phyloP scores from a whole-genome alignment of 2,329 filamentous ascomycete species.

The Biscogniauxia sp. region DNA sequence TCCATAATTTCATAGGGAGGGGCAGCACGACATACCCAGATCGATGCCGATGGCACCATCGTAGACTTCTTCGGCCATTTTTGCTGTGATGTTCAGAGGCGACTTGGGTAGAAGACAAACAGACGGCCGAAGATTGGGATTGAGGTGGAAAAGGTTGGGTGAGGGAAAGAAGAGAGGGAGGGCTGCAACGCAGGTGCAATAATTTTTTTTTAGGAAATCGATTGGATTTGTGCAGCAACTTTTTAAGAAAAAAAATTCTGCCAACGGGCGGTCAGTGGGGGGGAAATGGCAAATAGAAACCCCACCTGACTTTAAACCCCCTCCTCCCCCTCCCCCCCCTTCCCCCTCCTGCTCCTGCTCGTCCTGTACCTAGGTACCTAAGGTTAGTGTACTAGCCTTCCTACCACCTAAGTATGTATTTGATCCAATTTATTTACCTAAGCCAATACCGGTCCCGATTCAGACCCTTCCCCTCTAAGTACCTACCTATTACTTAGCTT shows the following conservation, averaged over 20 bases:
- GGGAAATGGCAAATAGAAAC: conserved; percentile 9
- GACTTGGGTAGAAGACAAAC: conserved; percentile 8
- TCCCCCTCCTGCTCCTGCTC: neutral
- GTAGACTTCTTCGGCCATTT: conserved; percentile 97
- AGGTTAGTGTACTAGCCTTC: no score
- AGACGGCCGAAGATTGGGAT: conserved; percentile 20
- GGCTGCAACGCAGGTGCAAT: conserved; percentile 10
- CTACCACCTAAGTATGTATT: no score
- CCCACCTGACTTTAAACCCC: conserved; percentile 8
- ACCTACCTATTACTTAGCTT: no score
- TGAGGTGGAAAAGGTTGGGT: conserved; percentile 6
- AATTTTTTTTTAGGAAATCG: conserved; percentile 14
- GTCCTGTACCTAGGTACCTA: neutral
- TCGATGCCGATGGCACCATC: conserved; percentile 99
- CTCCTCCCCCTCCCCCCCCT: no score
- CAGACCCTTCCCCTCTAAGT: neutral
- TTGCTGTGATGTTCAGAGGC: conserved; percentile 19
- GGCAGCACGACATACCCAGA: conserved; percentile 68
- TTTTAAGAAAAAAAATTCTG: conserved; percentile 22
- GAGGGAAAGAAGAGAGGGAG: conserved; percentile 8
- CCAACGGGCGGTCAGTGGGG: conserved; percentile 18
- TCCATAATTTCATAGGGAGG: no score
- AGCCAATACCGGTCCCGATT: neutral
- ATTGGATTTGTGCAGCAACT: conserved; percentile 20
- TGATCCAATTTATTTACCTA: conserved; percentile 1